Conservation (phyloP, 257 asterid genomes). For the Capsicum rhomboideum region DNA sequence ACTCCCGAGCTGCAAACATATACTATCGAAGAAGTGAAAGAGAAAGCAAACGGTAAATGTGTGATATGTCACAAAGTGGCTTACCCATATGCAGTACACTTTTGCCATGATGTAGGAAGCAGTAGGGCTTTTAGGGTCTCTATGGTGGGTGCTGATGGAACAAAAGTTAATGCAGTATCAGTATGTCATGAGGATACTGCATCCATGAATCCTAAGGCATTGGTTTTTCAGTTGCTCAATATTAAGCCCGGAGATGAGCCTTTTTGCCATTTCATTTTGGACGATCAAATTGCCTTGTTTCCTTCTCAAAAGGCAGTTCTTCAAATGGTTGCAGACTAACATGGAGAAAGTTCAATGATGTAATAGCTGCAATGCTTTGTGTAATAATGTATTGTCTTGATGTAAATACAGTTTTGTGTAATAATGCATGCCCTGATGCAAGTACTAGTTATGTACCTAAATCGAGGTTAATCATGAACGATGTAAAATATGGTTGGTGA, state of each 20-base stretch:
- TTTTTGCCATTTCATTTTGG: not conserved
- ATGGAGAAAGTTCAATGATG: not conserved
- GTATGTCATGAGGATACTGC: not conserved
- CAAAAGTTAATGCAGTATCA: not conserved
- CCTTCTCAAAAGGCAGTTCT: not conserved
- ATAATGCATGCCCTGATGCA: not conserved
- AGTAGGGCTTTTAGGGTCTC: not conserved
- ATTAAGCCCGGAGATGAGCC: not conserved
- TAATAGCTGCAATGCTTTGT: not conserved
- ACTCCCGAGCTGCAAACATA: not conserved
- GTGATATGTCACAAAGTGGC: not conserved
- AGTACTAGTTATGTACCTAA: too few relatives aligned
- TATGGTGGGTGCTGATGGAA: not conserved
- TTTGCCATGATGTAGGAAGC: not conserved
- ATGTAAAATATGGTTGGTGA: not conserved
- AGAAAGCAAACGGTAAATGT: not conserved
- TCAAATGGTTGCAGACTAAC: not conserved
- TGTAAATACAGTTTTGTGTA: not conserved
- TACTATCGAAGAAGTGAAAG: not conserved
- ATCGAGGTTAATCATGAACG: not conserved
- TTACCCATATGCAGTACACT: not conserved
- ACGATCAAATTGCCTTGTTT: not conserved
- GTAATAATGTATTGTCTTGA: not conserved
- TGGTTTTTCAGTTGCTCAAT: not conserved
- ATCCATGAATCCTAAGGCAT: not conserved